Base-by-base conservation (phyloP, 129 eudicot genomes). In the Silybum marianum region DNA sequence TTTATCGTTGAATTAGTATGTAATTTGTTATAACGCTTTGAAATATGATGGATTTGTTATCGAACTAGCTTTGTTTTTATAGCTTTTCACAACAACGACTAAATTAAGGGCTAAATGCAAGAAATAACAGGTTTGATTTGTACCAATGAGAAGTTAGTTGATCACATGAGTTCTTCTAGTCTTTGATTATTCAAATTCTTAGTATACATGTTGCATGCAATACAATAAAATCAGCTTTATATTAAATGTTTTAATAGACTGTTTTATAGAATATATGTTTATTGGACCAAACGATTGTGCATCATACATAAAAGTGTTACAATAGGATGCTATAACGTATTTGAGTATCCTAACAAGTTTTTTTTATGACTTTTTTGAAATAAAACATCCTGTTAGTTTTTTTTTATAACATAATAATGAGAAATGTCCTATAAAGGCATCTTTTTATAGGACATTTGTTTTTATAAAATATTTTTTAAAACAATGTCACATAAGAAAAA, bases 11-110 rank as follows among this genome's bases (percentile, higher is more conserved):
- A 77, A 63, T 54, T 77, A 77, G 80, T 23, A 77, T 63, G 72
- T 77, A 77, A 63, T 38, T 44, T 62, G 72, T 34, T 63, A 82
- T 63, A 82, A 69, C 71, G 2, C 21, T 42, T 75, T 58, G 30
- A 75, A 32, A 75, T 75, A 69, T 82, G 72, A 75, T 32, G 34
- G 6, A 13, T 75, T 73, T 82, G 51, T 68, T 9, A 46, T 81
- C 48, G 23, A 51, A 51, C 63, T 81, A 6, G 42, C 67, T 39
- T 82, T 30, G 28, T 40, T 71, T 38, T 21, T 11, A 0, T 60
- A 76, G 30, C 38, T 39, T 77, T 71, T 72, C 46, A 77, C 28
- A 71, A 11, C 21, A 63, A 21, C 28, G 26, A 1, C 19, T 19
- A 6, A 44, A 4, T 3, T 40, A 32, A 48, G 60, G 60, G 60